Evolutionary conservation across 306 rosid species (phyloP), one percentile per base, ranked within the genome.

Genomic region (Sicyos edulis): DNA sequence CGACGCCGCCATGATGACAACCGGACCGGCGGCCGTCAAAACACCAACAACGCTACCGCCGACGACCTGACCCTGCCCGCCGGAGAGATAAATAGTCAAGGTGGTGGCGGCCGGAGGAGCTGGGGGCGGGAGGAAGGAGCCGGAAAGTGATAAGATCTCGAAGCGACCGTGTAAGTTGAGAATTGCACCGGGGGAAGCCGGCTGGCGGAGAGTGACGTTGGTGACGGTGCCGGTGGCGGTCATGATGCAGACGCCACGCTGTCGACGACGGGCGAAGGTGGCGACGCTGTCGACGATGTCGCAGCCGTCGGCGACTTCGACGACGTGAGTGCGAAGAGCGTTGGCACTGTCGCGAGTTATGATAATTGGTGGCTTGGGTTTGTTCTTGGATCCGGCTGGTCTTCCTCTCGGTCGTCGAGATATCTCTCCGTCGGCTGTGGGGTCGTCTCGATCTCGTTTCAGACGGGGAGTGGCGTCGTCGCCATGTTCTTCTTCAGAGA

Each of bases 371-470:
- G 99, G 99, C 75, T 91, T 95, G 0, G 92, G 97, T 62, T 91
- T 95, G 91, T 95, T 95, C 78, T 95, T 95, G 76, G 99, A 95
- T 80, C 99, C 99, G 0, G 99, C 75, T 0, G 99, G 99, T 29
- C 99, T 79, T 16, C 99, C 99, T 7, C 99, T 65, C 0, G 97
- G 92, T 55, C 96, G 81, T 74, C 97, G 76, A 0, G 87, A 52
- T 45, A 84, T 91, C 32, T 85, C 96, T 4, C 80, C 86, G 5
- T 83, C 97, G 0, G 45, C 79, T 0, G 45, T 40, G 8, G 6
- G 77, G 70, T 65, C 81, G 61, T 72, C 76, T 4, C 89, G 86
- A 26, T 87, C 97, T 32, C 97, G 78, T 45, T 88, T 91, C 20
- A 71, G 83, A 83, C 79, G 69, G 22, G 10, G 37, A 24, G 85